Evolutionary conservation across 1,139 yeast species (phyloP).

Genomic region (Candida smagusa): DNA sequence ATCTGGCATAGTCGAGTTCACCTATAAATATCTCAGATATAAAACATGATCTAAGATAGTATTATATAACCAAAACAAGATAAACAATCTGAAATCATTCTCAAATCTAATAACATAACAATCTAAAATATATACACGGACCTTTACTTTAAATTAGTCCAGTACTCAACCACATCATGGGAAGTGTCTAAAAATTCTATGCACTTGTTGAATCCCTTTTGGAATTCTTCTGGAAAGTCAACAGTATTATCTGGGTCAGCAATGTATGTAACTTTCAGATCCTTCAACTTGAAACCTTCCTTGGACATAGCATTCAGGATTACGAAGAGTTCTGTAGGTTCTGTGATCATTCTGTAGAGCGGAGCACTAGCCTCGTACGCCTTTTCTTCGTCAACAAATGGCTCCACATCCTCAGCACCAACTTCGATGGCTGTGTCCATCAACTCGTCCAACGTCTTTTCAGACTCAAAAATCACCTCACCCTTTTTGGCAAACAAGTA

Average conservation of each 20-base stretch:
- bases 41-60: too few species aligned
- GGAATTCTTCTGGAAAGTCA: conserved; percentile 49
- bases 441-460: conserved; percentile 54
- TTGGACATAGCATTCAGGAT: conserved; percentile 58
- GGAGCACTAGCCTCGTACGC: conserved; percentile 38
- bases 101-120: too few species aligned
- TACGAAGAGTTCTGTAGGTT: conserved; percentile 56
- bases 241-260: conserved; percentile 63
- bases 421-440: conserved; percentile 73
- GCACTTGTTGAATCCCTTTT: conserved; percentile 55
- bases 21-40: too few species aligned
- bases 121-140: too few species aligned
- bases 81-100: too few species aligned
- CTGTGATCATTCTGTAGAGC: conserved; percentile 47
- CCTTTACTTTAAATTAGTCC: conserved; percentile 51
- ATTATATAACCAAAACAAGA: too few species aligned
- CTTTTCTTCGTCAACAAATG: conserved; percentile 37
- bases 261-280: conserved; percentile 65
- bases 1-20: too few species aligned
- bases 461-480: conserved; percentile 50
- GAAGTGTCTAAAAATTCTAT: conserved; percentile 63
- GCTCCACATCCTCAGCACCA: conserved; percentile 82
- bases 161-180: conserved; percentile 78
- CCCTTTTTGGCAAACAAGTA: conserved; percentile 80
- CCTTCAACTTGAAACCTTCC: conserved; percentile 58